Evolutionary conservation across 2,329 filamentous ascomycete genomes (phyloP).

Genomic region (Leptographium wingfieldii): DNA sequence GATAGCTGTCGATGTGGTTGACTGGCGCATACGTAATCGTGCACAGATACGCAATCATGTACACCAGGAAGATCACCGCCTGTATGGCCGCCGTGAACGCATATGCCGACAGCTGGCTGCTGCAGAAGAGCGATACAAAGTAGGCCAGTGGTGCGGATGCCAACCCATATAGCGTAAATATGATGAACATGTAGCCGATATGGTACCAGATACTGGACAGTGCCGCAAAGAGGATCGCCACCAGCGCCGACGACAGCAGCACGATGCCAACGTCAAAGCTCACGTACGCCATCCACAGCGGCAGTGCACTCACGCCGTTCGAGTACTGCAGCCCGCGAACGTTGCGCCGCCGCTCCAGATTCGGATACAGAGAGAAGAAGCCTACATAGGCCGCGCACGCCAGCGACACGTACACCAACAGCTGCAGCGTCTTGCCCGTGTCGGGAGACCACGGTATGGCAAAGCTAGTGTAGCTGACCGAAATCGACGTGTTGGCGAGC

Average conservation of each 20-base stretch:
- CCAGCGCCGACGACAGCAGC: conserved; percentile 50
- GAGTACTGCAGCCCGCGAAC: conserved; percentile 82
- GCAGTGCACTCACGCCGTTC: conserved; percentile 72
- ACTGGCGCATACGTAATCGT: conserved; percentile 65
- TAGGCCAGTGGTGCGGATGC: conserved; percentile 68
- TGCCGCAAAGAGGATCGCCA: conserved; percentile 55
- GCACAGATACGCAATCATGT: conserved; percentile 58
- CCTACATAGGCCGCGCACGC: conserved; percentile 68
- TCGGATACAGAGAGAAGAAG: conserved; percentile 82
- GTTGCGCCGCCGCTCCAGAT: conserved; percentile 65
- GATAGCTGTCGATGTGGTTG: conserved; percentile 51
- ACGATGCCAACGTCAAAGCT: conserved; percentile 70
- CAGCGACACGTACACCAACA: conserved; percentile 71
- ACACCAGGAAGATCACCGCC: conserved; percentile 57
- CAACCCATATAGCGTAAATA: conserved; percentile 71
- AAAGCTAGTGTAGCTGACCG: conserved; percentile 61
- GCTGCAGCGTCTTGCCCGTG: conserved; percentile 61
- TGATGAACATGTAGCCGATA: conserved; percentile 67
- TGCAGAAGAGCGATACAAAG: conserved; percentile 66
- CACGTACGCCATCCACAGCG: conserved; percentile 76
- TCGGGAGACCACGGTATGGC: conserved; percentile 58
- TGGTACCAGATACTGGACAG: conserved; percentile 60
- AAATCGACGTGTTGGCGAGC: conserved; percentile 54
- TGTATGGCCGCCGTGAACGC: conserved; percentile 71
- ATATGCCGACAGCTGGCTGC: conserved; percentile 71